Conservation (phyloP, 75 land plant species). For the Chamaecyparis obtusa region DNA sequence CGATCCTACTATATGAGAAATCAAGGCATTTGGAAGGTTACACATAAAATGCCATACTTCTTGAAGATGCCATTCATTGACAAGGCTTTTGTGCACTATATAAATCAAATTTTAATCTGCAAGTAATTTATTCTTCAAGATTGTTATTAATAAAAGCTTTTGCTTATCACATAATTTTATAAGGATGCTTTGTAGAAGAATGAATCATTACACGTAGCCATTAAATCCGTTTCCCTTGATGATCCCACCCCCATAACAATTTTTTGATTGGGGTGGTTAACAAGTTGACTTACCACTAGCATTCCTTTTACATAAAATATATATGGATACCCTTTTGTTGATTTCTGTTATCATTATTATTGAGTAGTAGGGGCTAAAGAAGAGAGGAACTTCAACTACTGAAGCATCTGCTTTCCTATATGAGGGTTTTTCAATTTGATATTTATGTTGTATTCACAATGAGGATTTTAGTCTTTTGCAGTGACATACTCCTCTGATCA, state of each 20-base stretch:
- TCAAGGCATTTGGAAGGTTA: neutral
- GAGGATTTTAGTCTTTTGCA: neutral
- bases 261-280: neutral
- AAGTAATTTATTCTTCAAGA: neutral
- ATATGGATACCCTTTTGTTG: neutral
- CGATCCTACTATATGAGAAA: neutral
- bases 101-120: too few species aligned
- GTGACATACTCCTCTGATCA: neutral
- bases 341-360: neutral
- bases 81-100: neutral
- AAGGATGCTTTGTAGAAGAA: neutral
- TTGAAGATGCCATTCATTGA: too few species aligned
- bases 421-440: too few species aligned
- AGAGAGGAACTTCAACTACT: too few species aligned
- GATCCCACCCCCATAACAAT: neutral
- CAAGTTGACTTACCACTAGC: neutral
- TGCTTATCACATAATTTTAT: neutral
- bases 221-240: neutral
- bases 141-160: neutral
- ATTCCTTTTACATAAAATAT: too few species aligned
- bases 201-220: neutral
- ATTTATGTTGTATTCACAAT: too few species aligned
- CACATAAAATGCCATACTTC: too few species aligned
- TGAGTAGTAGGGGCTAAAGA: too few species aligned
- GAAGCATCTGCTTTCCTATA: too few species aligned